Evolutionary conservation across 2,329 filamentous ascomycete species (phyloP), one percentile per base, ranked within the genome.

Genomic region (Colletotrichum orchidophilum): DNA sequence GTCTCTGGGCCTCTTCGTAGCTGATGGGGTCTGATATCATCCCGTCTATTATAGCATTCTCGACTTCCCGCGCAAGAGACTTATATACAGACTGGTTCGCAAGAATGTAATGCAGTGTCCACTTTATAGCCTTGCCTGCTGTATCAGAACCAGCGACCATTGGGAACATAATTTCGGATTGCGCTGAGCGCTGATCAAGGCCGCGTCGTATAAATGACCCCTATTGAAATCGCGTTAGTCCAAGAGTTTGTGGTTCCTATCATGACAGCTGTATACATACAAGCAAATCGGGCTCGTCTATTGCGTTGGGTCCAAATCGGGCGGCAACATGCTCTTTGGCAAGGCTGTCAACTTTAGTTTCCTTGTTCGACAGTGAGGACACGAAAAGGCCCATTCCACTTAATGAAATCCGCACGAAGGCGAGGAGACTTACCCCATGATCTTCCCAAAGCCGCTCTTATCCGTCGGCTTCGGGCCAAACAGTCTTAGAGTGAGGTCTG

Each of bases 81-180:
- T 74, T 53, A 58, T 87, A 85, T 0, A 85, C 80, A 0, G 79
- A 77, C 0, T 87, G 86, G 33, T 84, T 86, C 0, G 83, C 86
- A 4, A 87, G 81, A 57, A 91, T 77, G 74, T 86, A 83, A 8
- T 90, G 81, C 52, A 91, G 64, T 0, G 82, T 85, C 21, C 84
- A 80, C 1, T 87, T 84, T 27, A 84, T 77, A 0, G 76, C 77
- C 0, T 75, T 78, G 0, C 81, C 77, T 0, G 77, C 76, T 1
- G 82, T 82, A 8, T 83, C 82, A 8, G 78, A 77, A 12, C 81
- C 82, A 1, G 80, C 81, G 15, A 83, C 46, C 66, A 70, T 66
- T 5, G 62, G 66, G 18, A 70, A 70, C 66, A 70, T 70, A n/a
- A 70, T 53, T 13, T 70, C 66, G 13, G 66, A 53, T 31, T 70